Conservation (phyloP, 1,284 basidiomycete genomes). For the Microbotryum silenes-acaulis region DNA sequence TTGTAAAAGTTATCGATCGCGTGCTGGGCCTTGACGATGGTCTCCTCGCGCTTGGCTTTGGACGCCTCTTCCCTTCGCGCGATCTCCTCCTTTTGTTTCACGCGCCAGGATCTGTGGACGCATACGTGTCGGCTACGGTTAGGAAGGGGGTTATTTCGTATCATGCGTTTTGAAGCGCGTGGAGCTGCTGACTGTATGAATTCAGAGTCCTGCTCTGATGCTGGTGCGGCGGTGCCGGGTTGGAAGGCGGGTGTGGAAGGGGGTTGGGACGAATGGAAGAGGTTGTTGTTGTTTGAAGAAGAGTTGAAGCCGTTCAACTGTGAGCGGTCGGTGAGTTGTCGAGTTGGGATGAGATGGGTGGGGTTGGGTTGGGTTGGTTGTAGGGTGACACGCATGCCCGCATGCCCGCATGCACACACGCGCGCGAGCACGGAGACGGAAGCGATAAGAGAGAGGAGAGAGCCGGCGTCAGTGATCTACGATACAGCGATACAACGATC, state of each 20-base stretch:
- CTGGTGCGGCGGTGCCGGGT: constrained; percentile 46
- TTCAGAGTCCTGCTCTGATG: constrained; percentile 71
- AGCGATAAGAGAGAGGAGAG: not conserved
- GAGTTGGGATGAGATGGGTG: constrained; percentile 2
- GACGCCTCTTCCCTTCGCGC: constrained; percentile 69
- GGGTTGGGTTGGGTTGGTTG: not conserved
- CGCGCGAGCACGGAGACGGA: not conserved
- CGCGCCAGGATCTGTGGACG: constrained; percentile 67
- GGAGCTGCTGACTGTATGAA: constrained; percentile 61
- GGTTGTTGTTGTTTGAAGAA: constrained; percentile 40
- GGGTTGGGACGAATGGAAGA: constrained; percentile 40
- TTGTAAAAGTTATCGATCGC: constrained; percentile 95
- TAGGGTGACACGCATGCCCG: not conserved
- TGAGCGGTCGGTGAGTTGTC: constrained; percentile 24
- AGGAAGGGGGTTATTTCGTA: not conserved
- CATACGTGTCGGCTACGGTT: not conserved
- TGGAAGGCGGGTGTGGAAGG: constrained; percentile 49
- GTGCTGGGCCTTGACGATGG: constrained; percentile 78
- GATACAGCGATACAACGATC: not conserved
- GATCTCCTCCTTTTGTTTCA: constrained; percentile 78
- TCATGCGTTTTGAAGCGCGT: not conserved
- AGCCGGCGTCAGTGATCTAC: not conserved
- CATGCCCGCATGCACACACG: not conserved
- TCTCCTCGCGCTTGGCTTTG: constrained; percentile 72
- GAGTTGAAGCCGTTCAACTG: not conserved